Percentiles rank a stretch among this genome's conserved stretches.
phyloP scores from a whole-genome alignment of 495 filamentous ascomycete genomes.

The Neurospora terricola region DNA sequence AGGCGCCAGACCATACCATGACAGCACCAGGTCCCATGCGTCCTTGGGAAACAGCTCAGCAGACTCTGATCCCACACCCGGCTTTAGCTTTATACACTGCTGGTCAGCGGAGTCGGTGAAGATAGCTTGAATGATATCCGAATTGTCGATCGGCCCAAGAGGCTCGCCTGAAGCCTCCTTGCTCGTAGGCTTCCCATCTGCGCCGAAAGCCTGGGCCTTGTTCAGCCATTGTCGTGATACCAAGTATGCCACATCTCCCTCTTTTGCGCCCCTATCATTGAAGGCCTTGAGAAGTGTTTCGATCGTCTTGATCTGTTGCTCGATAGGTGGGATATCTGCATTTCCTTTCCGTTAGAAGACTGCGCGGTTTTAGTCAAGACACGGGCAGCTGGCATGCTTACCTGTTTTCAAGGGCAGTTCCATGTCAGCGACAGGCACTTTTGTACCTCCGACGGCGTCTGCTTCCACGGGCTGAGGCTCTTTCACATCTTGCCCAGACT shows the following conservation, averaged over 20 bases:
- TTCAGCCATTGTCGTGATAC: slow-evolving; percentile 73
- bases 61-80: slow-evolving; percentile 56
- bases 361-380: neutral
- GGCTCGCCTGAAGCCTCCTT: slow-evolving; percentile 53
- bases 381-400: slow-evolving; percentile 1
- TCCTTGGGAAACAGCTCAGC: slow-evolving; percentile 68
- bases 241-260: slow-evolving; percentile 66
- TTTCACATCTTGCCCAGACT: neutral
- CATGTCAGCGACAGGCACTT: neutral
- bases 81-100: slow-evolving; percentile 66
- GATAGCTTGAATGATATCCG: slow-evolving; percentile 49
- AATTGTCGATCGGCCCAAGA: slow-evolving; percentile 82
- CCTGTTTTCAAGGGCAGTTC: slow-evolving; percentile 14
- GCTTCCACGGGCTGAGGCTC: neutral
- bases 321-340: slow-evolving; percentile 45
- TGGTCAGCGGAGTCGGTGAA: slow-evolving; percentile 36
- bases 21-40: slow-evolving; percentile 71
- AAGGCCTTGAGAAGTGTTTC: slow-evolving; percentile 48
- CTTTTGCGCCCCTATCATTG: slow-evolving; percentile 41
- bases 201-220: slow-evolving; percentile 58
- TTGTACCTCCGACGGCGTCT: neutral
- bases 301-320: slow-evolving; percentile 70
- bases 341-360: neutral
- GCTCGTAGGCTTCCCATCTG: slow-evolving; percentile 40
- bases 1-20: slow-evolving; percentile 69